Conservation (phyloP, 2,329 filamentous ascomycete genomes). For the Aspergillus sp. region DNA sequence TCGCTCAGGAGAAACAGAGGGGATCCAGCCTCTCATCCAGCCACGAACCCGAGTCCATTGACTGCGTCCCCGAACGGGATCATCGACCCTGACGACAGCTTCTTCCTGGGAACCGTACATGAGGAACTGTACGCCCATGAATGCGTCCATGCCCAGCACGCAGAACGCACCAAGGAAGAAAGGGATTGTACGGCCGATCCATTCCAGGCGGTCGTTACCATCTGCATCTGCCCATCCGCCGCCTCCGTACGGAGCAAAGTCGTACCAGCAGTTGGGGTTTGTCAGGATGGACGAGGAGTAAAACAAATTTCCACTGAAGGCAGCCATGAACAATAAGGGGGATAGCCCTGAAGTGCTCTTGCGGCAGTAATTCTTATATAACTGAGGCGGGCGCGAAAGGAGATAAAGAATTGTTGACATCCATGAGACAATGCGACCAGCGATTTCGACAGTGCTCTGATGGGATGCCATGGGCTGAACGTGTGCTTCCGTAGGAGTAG, state of each 20-base stretch:
- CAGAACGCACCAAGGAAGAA: constrained; percentile 65
- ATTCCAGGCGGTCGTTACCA: constrained; percentile 52
- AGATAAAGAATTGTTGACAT: constrained; percentile 54
- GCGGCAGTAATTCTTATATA: constrained; percentile 61
- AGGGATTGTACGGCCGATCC: constrained; percentile 55
- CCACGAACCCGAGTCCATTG: constrained; percentile 56
- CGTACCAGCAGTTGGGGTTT: constrained; percentile 60
- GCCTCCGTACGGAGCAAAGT: constrained; percentile 52
- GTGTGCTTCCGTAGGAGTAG: constrained; percentile 26
- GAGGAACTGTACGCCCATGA: constrained; percentile 59
- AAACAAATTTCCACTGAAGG: constrained; percentile 64
- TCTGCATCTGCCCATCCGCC: constrained; percentile 56
- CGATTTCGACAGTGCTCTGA: constrained; percentile 32
- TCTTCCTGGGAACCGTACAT: constrained; percentile 50
- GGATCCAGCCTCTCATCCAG: constrained; percentile 65
- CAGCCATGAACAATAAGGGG: constrained; percentile 60
- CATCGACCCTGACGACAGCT: constrained; percentile 45
- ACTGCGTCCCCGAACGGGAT: constrained; percentile 36
- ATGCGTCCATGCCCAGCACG: constrained; percentile 58
- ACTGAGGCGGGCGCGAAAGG: constrained; percentile 57
- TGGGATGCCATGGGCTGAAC: constrained; percentile 8
- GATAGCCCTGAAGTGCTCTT: constrained; percentile 61
- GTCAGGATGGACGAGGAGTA: constrained; percentile 59
- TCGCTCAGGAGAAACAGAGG: constrained; percentile 39
- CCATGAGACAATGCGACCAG: constrained; percentile 53